Percentiles rank a stretch among this genome's conserved stretches.
These are phyloP conservation scores for Pseudogymnoascus sp. DNA, from an alignment of 2,329 filamentous ascomycete species.

Conservation along the genomic window DNA sequence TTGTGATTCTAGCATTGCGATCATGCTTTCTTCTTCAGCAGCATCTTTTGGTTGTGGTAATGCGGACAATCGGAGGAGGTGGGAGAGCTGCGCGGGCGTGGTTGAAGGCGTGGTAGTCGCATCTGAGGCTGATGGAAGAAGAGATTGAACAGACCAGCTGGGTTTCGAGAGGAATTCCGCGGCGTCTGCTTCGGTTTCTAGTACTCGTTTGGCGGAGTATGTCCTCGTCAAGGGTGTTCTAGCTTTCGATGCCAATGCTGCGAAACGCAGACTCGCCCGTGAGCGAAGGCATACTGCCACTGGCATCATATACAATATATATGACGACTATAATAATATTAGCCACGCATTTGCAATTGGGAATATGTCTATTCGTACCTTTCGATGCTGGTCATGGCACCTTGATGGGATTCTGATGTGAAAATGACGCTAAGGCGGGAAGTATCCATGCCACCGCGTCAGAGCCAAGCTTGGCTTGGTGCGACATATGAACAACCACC, in stretches of 20 bases:
- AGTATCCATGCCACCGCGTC: slow-evolving; percentile 9
- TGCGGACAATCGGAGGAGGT: slow-evolving; percentile 82
- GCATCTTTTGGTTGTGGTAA: slow-evolving; percentile 61
- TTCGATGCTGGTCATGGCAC: neutral
- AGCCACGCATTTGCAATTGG: slow-evolving; percentile 1
- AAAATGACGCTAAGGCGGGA: slow-evolving; percentile 6
- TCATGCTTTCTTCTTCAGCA: slow-evolving; percentile 61
- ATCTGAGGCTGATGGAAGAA: slow-evolving; percentile 45
- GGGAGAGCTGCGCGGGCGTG: slow-evolving; percentile 31
- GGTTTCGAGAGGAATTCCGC: slow-evolving; percentile 56
- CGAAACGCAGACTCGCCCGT: neutral
- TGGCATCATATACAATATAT: slow-evolving; percentile 7
- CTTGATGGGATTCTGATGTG: slow-evolving; percentile 1
- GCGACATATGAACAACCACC: neutral
- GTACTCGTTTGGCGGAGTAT: slow-evolving; percentile 3
- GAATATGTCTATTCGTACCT: neutral
- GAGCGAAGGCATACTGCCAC: neutral
- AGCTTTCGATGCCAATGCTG: neutral
- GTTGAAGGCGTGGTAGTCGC: slow-evolving; percentile 13
- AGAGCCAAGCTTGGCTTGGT: slow-evolving; percentile 6
- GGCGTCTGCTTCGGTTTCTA: slow-evolving; percentile 13
- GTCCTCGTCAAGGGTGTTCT: neutral
- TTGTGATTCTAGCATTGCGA: slow-evolving; percentile 69
- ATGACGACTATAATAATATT: neutral
- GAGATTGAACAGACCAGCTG: slow-evolving; percentile 74